phyloP scores from a whole-genome alignment of 106 monocot species.

The Acorus gramineus region DNA sequence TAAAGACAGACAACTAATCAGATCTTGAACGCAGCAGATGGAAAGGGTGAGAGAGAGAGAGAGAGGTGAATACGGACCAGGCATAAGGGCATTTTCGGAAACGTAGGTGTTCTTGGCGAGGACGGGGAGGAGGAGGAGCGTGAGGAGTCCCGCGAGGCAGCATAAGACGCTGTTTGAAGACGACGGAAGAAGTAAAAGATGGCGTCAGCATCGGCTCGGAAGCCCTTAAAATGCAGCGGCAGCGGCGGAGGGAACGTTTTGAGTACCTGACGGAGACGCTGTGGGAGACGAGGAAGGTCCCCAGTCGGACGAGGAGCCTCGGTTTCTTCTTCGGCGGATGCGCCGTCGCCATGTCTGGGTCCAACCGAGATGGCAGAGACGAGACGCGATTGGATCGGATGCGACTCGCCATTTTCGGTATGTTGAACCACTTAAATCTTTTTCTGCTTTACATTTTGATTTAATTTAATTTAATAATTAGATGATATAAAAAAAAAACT shows the following conservation, averaged over 20 bases:
- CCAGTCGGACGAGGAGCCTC: conserved; percentile 69
- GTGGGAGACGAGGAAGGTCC: conserved; percentile 50
- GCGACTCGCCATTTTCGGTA: too few species aligned
- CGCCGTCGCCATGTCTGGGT: conserved; percentile 8
- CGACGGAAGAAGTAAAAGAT: not conserved
- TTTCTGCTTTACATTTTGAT: too few species aligned
- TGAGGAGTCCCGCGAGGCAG: conserved; percentile 40
- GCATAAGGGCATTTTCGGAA: conserved; percentile 92
- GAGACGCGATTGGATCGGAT: too few species aligned
- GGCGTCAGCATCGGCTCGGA: not conserved
- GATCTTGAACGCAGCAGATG: not conserved
- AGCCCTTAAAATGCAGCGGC: not conserved
- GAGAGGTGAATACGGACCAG: conserved; percentile 27
- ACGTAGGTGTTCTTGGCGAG: conserved; percentile 85
- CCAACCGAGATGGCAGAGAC: not conserved
- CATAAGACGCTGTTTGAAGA: conserved; percentile 37
- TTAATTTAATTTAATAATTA: too few species aligned
- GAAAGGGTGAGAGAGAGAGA: not conserved
- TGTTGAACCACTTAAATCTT: too few species aligned
- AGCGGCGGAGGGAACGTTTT: not conserved
- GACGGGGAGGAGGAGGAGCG: conserved; percentile 55
- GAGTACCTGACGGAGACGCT: conserved; percentile 44
- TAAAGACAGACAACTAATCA: not conserved
- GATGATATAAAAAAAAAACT: too few species aligned
- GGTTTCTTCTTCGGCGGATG: conserved; percentile 15